Percentiles rank a stretch among this genome's conserved stretches.
These are phyloP conservation scores for Neonothopanus nambi DNA, from an alignment of 1,284 basidiomycete species.

Conservation along the genomic window DNA sequence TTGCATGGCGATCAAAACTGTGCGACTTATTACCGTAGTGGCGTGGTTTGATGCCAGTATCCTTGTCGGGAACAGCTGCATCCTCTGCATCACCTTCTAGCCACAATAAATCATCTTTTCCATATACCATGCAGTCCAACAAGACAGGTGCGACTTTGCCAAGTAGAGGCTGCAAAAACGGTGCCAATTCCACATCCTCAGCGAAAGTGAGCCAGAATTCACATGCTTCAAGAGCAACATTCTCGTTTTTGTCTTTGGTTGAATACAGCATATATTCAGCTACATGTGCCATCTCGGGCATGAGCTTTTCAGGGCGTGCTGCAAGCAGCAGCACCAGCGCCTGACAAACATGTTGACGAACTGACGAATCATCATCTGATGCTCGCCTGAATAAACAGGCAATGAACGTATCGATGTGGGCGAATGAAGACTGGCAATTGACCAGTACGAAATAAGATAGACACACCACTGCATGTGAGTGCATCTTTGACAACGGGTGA, in stretches of 20 bases:
- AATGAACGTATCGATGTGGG: constrained; percentile 93
- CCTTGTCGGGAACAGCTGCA: constrained; percentile 88
- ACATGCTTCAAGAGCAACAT: constrained; percentile 94
- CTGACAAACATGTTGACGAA: constrained; percentile 95
- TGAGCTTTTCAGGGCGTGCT: constrained; percentile 91
- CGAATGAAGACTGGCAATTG: constrained; percentile 79
- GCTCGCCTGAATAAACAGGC: constrained; percentile 93
- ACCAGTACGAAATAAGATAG: constrained; percentile 92
- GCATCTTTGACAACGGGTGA: constrained; percentile 85
- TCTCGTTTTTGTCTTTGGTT: constrained; percentile 95
- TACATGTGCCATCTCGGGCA: constrained; percentile 94
- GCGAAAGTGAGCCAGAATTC: constrained; percentile 99
- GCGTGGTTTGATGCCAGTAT: constrained; percentile 94
- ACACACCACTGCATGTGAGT: constrained; percentile 91
- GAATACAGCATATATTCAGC: constrained; percentile 99
- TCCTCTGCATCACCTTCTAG: constrained; percentile 93
- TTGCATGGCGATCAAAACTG: constrained; percentile 74
- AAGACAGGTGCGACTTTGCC: constrained; percentile 90
- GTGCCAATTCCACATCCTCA: constrained; percentile 86
- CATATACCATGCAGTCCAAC: constrained; percentile 96
- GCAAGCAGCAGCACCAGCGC: constrained; percentile 93
- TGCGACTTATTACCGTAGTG: constrained; percentile 88
- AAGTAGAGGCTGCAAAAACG: constrained; percentile 85
- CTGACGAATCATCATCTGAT: constrained; percentile 89
- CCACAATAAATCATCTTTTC: constrained; percentile 95